Conservation (phyloP, 2,329 filamentous ascomycete species). For the Beauveria caledonica region DNA sequence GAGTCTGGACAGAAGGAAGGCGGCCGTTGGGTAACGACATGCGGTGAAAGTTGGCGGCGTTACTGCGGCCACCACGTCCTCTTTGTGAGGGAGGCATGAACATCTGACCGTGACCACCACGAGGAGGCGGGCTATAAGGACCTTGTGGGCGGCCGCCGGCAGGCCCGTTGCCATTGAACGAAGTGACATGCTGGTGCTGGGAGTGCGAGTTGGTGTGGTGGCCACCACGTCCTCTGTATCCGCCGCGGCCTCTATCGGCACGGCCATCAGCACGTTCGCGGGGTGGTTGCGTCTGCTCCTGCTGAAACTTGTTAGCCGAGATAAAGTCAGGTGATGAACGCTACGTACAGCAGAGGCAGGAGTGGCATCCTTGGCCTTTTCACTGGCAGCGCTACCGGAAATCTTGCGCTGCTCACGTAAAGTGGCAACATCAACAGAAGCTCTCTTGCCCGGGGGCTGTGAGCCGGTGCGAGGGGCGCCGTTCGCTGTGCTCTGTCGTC, state of each 20-base stretch:
- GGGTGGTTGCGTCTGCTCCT: constrained; percentile 22
- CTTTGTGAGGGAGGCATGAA: constrained; percentile 26
- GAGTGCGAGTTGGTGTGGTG: constrained; percentile 31
- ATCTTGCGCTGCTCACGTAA: constrained; percentile 40
- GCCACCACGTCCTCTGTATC: constrained; percentile 37
- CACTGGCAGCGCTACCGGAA: constrained; percentile 23
- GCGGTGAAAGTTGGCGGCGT: constrained; percentile 28
- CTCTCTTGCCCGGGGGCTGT: constrained; percentile 35
- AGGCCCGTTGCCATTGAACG: constrained; percentile 29
- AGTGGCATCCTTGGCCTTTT: constrained; percentile 34
- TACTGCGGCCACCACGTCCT: constrained; percentile 23
- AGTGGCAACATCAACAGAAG: constrained; percentile 31
- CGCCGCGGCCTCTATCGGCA: constrained; percentile 34
- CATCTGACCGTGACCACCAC: constrained; percentile 28
- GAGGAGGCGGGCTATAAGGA: constrained; percentile 37
- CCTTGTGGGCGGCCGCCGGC: constrained; percentile 25
- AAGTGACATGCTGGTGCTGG: constrained; percentile 25
- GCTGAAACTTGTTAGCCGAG: background rate
- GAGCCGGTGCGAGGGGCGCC: constrained; percentile 28
- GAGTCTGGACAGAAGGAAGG: constrained; percentile 29
- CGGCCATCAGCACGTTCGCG: constrained; percentile 31
- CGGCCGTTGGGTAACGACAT: constrained; percentile 33
- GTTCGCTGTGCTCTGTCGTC: constrained; percentile 28
- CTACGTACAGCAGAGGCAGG: constrained; percentile 33
- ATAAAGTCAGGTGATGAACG: background rate